Evolutionary conservation across 169 alveolate species (phyloP).

Genomic region (Eimeria zaria): DNA sequence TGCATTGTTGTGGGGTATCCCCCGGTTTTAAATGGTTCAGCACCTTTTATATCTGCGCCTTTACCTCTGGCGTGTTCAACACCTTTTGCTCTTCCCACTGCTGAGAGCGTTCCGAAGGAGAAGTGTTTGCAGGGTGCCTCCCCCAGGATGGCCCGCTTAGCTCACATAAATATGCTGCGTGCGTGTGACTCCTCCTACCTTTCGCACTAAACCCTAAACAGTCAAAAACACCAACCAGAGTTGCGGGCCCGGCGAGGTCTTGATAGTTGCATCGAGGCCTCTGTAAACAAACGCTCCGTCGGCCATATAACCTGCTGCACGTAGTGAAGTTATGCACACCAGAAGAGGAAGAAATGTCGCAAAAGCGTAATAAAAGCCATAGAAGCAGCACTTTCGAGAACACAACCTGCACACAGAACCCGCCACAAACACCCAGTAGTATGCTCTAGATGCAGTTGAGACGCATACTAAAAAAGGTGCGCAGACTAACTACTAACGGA

Average conservation of each 20-base stretch:
- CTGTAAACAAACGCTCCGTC: too few relatives aligned
- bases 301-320: too few relatives aligned
- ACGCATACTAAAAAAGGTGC: not conserved
- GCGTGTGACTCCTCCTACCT: too few relatives aligned
- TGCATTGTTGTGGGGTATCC: not conserved
- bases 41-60: not conserved
- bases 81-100: not conserved
- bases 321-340: not conserved
- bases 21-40: not conserved
- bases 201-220: too few relatives aligned
- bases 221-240: too few relatives aligned
- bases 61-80: not conserved
- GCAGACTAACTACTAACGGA: too few relatives aligned
- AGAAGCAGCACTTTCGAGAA: not conserved
- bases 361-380: not conserved
- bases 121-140: not conserved
- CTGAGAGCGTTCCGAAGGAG: not conserved
- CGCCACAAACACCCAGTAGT: not conserved
- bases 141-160: not conserved
- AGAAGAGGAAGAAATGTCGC: not conserved
- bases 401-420: not conserved
- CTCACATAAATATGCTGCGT: too few relatives aligned
- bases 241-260: not conserved
- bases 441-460: not conserved
- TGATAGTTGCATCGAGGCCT: not conserved